Conservation (phyloP, 179 eudicot species). For the Silene coronaria region DNA sequence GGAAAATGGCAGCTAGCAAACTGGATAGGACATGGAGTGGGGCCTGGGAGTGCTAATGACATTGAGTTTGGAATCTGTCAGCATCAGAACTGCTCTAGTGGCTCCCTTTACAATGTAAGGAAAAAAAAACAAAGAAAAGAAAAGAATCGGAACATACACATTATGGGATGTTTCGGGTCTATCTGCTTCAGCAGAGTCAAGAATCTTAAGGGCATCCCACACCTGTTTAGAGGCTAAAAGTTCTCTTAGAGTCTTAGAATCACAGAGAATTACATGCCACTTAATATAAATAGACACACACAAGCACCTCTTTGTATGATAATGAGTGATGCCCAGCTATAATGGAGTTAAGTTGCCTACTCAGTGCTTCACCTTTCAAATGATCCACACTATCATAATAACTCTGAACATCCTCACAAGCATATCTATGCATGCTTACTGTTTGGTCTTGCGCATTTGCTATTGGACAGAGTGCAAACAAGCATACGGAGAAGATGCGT, state of each 20-base stretch:
- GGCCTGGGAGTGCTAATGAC: neutral
- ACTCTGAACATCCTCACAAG: slow-evolving; percentile 38
- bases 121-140: too few species aligned
- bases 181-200: slow-evolving; percentile 46
- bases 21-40: neutral
- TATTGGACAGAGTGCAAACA: slow-evolving; percentile 30
- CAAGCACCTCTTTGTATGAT: slow-evolving; percentile 43
- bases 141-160: slow-evolving; percentile 28
- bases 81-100: neutral
- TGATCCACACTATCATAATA: slow-evolving; percentile 35
- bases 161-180: slow-evolving; percentile 35
- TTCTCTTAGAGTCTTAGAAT: slow-evolving; percentile 18
- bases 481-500: slow-evolving; percentile 29
- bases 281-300: neutral
- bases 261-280: neutral
- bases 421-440: slow-evolving; percentile 16
- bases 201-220: slow-evolving; percentile 59
- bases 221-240: slow-evolving; percentile 30
- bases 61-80: neutral
- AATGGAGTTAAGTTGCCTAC: slow-evolving; percentile 38
- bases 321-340: slow-evolving; percentile 42
- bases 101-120: neutral
- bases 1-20: neutral
- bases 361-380: slow-evolving; percentile 39
- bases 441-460: slow-evolving; percentile 29